Evolutionary conservation across 805 yeast genomes (phyloP).

Genomic region (Wickerhamiella sergipiensis): DNA sequence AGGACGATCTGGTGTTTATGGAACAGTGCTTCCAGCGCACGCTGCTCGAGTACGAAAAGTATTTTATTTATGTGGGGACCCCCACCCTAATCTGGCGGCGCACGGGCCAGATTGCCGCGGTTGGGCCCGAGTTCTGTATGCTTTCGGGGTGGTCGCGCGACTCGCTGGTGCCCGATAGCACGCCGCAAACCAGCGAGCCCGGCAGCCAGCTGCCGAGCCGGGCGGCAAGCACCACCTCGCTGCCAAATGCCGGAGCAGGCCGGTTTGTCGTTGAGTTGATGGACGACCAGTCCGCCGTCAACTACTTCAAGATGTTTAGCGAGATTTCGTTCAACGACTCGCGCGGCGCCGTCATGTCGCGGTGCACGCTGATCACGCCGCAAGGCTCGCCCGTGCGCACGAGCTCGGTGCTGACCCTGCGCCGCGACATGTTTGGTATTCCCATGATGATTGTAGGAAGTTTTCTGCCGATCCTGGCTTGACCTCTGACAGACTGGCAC

Average conservation of each 20-base stretch:
- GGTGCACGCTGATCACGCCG: conserved; percentile 54
- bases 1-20: conserved; percentile 85
- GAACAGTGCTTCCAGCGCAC: conserved; percentile 95
- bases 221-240: neutral
- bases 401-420: conserved; percentile 81
- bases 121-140: conserved; percentile 84
- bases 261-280: conserved; percentile 45
- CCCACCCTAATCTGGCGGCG: conserved; percentile 94
- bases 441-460: conserved; percentile 96
- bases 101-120: conserved; percentile 89
- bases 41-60: conserved; percentile 72
- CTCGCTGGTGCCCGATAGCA: conserved; percentile 34
- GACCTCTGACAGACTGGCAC: neutral
- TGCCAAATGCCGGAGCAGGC: conserved; percentile 4
- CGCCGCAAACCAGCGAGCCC: conserved; percentile 13
- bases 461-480: conserved; percentile 55
- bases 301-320: conserved; percentile 75
- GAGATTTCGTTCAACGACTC: conserved; percentile 85
- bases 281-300: conserved; percentile 77
- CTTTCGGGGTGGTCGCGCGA: conserved; percentile 81
- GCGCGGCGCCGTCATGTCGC: conserved; percentile 76
- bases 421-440: conserved; percentile 88
- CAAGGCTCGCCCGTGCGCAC: conserved; percentile 40
- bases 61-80: conserved; percentile 74
- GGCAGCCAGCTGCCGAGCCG: too few species aligned